Evolutionary conservation across 768 basidiomycete species (phyloP), one percentile per base, ranked within the genome.

Genomic region (Rhizopogon vesiculosus): DNA sequence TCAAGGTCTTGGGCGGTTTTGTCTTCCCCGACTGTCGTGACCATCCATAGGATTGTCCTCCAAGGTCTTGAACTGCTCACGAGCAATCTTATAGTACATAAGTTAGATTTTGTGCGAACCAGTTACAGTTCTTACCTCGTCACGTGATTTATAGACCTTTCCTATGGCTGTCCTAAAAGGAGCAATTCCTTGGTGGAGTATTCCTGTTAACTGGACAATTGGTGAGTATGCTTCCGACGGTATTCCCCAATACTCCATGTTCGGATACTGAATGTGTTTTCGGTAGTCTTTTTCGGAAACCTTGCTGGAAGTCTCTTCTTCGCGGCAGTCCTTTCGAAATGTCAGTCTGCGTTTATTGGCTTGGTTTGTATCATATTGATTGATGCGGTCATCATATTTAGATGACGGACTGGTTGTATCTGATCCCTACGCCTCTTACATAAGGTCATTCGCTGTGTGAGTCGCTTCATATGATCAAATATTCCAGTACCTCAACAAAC

Each of bases 1-100:
- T 86, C 44, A 88, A 85, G 64, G 59, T 87, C 31, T 67, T 89
- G 3, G 78, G 78, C n/a, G 87, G 84, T 15, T 80, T 87, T 45
- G 83, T 89, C 25, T 89, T 89, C 66, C 87, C 87, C 8, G 84
- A 62, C 28, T 12, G 33, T 19, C 8, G 13, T 18, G 2, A 12
- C n/a, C 28, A 6, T 53, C 38, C 39, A 19, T 59, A 89, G 87
- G 87, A 87, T 90, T 57, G 78, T 86, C 12, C 72, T 89, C 13
- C 84, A 87, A 69, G 84, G 84, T 2, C 74, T 83, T 43, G 87
- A 90, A 55, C 76, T 90, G 1, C 66, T 89, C 38, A 89, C 87
- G 46, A 88, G 87, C 62, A 87, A 88, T 63, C 83, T 90, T 80
- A 80, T 90, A 85, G 86, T 87, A 57, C 45, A 67, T 45, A 35